Conservation (phyloP, 2,329 filamentous ascomycete species). For the Eutypella sp. region DNA sequence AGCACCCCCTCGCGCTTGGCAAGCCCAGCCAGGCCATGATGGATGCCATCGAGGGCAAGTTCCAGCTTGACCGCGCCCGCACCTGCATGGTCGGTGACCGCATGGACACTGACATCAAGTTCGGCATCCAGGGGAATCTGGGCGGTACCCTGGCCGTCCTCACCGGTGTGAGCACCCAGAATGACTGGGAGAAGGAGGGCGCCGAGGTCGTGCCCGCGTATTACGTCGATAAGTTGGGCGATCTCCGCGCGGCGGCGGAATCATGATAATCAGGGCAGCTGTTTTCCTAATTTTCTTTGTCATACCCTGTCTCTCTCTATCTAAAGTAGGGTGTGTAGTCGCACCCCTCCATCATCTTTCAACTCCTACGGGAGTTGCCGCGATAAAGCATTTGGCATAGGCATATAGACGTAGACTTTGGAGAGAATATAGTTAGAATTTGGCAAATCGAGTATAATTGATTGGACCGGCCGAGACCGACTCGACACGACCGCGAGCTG, state of each 20-base stretch:
- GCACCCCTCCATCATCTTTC: too few relatives aligned
- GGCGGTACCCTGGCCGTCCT: slow-evolving; percentile 88
- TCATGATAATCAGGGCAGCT: neutral
- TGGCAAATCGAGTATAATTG: too few relatives aligned
- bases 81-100: slow-evolving; percentile 97
- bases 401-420: too few relatives aligned
- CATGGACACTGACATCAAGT: slow-evolving; percentile 91
- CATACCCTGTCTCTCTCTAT: too few relatives aligned
- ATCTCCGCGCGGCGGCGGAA: slow-evolving; percentile 48
- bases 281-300: neutral
- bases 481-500: too few relatives aligned
- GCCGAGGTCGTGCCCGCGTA: slow-evolving; percentile 69
- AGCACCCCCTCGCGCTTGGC: slow-evolving; percentile 72
- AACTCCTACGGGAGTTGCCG: too few relatives aligned
- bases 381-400: too few relatives aligned
- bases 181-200: slow-evolving; percentile 69
- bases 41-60: slow-evolving; percentile 96
- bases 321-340: too few relatives aligned
- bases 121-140: slow-evolving; percentile 84
- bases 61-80: slow-evolving; percentile 74
- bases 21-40: slow-evolving; percentile 99
- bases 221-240: slow-evolving; percentile 80
- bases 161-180: slow-evolving; percentile 83
- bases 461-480: too few relatives aligned
- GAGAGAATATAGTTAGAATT: too few relatives aligned